Percentiles rank a stretch among this genome's conserved stretches.
Conservation (phyloP, 176 grass and related monocot species). For the Oryza meridionalis region DNA sequence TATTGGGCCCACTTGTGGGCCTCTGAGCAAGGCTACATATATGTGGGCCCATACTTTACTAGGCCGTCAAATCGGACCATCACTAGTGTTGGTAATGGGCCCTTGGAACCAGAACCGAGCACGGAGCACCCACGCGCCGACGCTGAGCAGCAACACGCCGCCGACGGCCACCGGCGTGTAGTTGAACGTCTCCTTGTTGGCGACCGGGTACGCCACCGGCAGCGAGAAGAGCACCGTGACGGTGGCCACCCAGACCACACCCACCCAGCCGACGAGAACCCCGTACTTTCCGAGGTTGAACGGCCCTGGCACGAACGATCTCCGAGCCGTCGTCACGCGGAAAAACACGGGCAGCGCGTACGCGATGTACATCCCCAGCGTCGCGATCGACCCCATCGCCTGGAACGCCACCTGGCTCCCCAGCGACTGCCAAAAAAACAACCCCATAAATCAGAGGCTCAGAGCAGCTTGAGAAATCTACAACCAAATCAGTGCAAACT, state of each 20-base stretch:
- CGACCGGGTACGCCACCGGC: slow-evolving; percentile 72
- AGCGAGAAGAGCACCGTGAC: slow-evolving; percentile 85
- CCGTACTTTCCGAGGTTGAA: slow-evolving; percentile 66
- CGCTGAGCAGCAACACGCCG: slow-evolving; percentile 51
- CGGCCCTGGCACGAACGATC: slow-evolving; percentile 58
- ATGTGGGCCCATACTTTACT: too few relatives aligned
- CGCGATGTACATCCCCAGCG: slow-evolving; percentile 57
- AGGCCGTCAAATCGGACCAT: too few relatives aligned
- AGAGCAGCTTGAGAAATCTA: too few relatives aligned
- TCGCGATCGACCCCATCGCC: slow-evolving; percentile 74
- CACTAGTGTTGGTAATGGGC: slow-evolving; percentile 48
- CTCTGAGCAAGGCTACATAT: too few relatives aligned
- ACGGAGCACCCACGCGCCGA: slow-evolving; percentile 53
- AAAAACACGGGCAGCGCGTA: slow-evolving; percentile 74
- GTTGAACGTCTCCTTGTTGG: slow-evolving; percentile 55
- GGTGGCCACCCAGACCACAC: slow-evolving; percentile 63
- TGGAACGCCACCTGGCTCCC: slow-evolving; percentile 81
- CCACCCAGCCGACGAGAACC: slow-evolving; percentile 46
- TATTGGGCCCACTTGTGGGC: too few relatives aligned
- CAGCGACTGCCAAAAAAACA: slow-evolving; percentile 49
- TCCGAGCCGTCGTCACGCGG: slow-evolving; percentile 55
- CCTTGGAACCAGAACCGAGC: slow-evolving; percentile 79
- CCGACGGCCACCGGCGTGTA: slow-evolving; percentile 75
- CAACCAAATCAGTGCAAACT: too few relatives aligned
- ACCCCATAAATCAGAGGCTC: too few relatives aligned